Conservation (phyloP, 305 asterid species). For the Fraxinus paxiana region DNA sequence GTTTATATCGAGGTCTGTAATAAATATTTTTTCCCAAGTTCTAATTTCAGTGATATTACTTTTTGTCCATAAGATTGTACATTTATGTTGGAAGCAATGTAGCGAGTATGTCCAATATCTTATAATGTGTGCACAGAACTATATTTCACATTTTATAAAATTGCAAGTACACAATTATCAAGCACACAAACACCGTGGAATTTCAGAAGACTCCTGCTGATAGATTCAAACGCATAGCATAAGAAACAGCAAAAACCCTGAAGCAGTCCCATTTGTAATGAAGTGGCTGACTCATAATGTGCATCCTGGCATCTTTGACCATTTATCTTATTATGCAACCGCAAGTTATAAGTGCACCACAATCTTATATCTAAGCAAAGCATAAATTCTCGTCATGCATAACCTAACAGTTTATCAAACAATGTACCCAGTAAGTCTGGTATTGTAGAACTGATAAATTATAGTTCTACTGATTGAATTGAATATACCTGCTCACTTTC, state of each 20-base stretch:
- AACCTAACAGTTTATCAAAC: neutral
- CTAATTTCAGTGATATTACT: neutral
- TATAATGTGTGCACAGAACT: neutral
- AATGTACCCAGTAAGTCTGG: neutral
- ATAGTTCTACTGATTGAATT: neutral
- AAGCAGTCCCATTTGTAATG: neutral
- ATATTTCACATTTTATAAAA: neutral
- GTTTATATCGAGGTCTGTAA: constrained; percentile 80
- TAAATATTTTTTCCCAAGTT: constrained; percentile 6
- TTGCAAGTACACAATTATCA: neutral
- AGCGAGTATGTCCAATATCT: neutral
- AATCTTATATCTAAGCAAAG: neutral
- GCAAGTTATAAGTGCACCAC: neutral
- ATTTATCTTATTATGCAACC: neutral
- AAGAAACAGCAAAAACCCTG: neutral
- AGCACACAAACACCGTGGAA: neutral
- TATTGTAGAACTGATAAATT: neutral
- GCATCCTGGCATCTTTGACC: constrained; percentile 1
- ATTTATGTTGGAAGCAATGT: neutral
- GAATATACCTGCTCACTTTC: neutral
- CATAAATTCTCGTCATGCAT: neutral
- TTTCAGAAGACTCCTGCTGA: neutral
- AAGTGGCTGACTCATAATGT: neutral
- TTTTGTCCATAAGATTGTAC: neutral
- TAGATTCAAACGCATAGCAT: neutral